A percentile compares a stretch with the other conserved stretches of the same genome.
These are phyloP conservation scores for Orbilia quercus DNA, from an alignment of 2,329 filamentous ascomycete species.

Conservation along the genomic window DNA sequence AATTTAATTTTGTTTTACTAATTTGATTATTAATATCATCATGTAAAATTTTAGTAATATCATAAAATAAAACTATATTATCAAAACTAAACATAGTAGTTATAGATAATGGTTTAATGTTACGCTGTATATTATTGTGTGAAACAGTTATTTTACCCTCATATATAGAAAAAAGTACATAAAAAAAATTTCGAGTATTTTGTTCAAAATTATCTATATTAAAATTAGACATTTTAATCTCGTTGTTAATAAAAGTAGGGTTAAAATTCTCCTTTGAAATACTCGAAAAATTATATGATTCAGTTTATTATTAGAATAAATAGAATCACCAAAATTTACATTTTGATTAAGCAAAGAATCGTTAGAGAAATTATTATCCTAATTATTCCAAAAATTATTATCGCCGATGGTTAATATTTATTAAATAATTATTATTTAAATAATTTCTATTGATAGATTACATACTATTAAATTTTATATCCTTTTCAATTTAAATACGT, in stretches of 20 bases:
- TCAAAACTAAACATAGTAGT: constrained; percentile 5
- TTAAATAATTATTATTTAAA: constrained; percentile 15
- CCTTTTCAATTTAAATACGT: constrained; percentile 17
- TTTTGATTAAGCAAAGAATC: constrained; percentile 1
- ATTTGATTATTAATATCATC: constrained; percentile 13
- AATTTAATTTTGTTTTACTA: constrained; percentile 26
- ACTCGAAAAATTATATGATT: constrained; percentile 56
- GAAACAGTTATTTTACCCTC: too few relatives aligned
- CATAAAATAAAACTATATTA: neutral
- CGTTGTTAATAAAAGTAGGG: neutral
- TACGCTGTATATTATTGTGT: too few relatives aligned
- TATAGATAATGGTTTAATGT: constrained; percentile 8
- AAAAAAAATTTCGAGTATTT: constrained; percentile 3
- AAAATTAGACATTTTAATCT: neutral
- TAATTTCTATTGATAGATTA: constrained; percentile 15
- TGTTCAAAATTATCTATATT: constrained; percentile 1
- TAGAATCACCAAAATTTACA: constrained; percentile 38
- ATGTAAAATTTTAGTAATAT: neutral
- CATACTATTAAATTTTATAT: constrained; percentile 27
- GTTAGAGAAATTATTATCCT: neutral
- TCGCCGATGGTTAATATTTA: constrained; percentile 7
- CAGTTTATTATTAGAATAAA: constrained; percentile 58
- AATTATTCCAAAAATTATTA: neutral
- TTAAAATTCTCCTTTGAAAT: constrained; percentile 16
- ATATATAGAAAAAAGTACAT: too few relatives aligned